Percentiles rank a stretch among this genome's conserved stretches.
phyloP scores from a whole-genome alignment of 139 green algal species.

The Chlorella sp. region DNA sequence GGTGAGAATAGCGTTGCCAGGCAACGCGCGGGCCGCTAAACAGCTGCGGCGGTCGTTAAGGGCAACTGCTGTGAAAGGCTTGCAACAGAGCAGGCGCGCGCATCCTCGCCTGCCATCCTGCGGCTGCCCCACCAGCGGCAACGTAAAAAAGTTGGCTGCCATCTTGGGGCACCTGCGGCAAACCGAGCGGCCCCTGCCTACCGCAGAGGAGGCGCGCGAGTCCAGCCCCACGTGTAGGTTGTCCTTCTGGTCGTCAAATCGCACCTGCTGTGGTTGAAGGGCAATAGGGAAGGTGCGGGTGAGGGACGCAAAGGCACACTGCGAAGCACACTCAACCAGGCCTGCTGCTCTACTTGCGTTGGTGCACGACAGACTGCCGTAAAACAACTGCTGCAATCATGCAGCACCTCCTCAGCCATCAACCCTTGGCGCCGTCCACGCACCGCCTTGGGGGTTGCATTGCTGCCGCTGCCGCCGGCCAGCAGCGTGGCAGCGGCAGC shows the following conservation, averaged over 20 bases:
- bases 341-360: background rate
- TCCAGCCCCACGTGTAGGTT: slow-evolving; percentile 22
- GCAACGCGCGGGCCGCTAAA: no score
- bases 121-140: background rate
- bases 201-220: background rate
- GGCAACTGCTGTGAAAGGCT: background rate
- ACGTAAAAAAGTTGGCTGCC: background rate
- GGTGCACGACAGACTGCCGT: background rate
- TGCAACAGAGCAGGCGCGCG: background rate
- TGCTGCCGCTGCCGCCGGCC: background rate
- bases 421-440: background rate
- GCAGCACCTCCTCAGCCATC: no score
- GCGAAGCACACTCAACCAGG: no score
- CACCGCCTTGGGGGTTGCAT: background rate
- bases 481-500: background rate
- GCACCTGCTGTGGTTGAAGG: background rate
- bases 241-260: slow-evolving; percentile 15
- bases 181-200: background rate
- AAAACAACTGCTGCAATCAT: background rate
- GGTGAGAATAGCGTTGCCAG: background rate
- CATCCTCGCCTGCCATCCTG: background rate
- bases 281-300: background rate
- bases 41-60: background rate
- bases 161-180: background rate
- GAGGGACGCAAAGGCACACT: background rate